Evolutionary conservation across 331 rosid species (phyloP), one percentile per base, ranked within the genome.

Genomic region (Spiraea crenata): DNA sequence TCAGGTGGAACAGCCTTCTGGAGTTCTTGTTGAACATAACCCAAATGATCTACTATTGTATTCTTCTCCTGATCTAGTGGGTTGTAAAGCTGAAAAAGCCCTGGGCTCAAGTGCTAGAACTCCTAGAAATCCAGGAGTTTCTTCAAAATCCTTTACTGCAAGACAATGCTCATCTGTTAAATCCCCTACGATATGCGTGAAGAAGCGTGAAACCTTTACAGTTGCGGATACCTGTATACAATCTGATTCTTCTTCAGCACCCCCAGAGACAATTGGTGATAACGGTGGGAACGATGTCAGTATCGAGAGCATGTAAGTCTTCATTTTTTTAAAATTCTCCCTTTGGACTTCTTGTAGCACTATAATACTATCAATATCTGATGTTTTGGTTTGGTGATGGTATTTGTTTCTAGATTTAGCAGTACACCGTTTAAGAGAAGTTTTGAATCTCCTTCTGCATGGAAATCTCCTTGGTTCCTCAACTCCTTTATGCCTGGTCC

Each of bases 401-500:
- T 79, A 44, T 79, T 72, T 80, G 70, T 70, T 76, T 67, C 48
- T 57, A 95, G 99, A 74, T 91, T 91, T 61, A 87, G 88, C 15
- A 89, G 82, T 76, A 91, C 98, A 52, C 97, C 97, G 6, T 91
- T 80, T 78, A 85, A 83, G 80, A 84, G 96, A 84, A 89, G 98
- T 84, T 77, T 90, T 0, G 98, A 93, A 73, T 93, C 98, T 45
- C 99, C 99, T 77, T 89, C 96, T 0, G 92, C 96, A 45, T 92
- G 96, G 98, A 92, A 85, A 73, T 93, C 98, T 14, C 99, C 99
- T 10, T 87, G 97, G 99, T 85, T 91, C 58, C 37, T 91, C 65
- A 86, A 85, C 77, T 84, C 99, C 8, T 86, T 91, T 68, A 52
- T 91, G 63, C 74, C 92, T 38, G 87, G 93, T 69, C 88, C 96